phyloP scores from a whole-genome alignment of 2,329 filamentous ascomycete species.

The Sporothrix brasiliensis region DNA sequence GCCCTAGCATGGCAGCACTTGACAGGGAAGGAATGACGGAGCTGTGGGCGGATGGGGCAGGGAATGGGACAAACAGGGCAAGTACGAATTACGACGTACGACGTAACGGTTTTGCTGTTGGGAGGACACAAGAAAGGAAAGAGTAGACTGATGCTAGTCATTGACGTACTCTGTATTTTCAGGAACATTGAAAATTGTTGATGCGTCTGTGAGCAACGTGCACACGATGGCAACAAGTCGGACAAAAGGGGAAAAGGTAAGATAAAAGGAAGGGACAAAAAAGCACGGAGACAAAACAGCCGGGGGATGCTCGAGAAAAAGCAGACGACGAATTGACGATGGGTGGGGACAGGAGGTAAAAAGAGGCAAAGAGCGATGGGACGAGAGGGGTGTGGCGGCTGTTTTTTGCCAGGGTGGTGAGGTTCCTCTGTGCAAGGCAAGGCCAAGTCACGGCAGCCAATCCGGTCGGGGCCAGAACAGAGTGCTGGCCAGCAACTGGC shows the following conservation, averaged over 20 bases:
- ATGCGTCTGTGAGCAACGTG: neutral
- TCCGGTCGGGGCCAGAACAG: conserved; percentile 29
- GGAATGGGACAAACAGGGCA: conserved; percentile 4
- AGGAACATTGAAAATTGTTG: neutral
- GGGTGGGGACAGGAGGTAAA: conserved; percentile 27
- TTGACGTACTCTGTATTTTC: neutral
- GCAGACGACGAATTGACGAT: conserved; percentile 33
- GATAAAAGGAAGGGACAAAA: neutral
- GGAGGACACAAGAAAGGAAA: neutral
- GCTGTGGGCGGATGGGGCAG: conserved; percentile 24
- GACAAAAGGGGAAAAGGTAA: too few species aligned
- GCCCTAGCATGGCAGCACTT: neutral
- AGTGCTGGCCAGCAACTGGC: conserved; percentile 26
- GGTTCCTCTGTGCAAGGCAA: conserved; percentile 18
- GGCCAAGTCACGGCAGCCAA: conserved; percentile 23
- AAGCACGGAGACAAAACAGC: conserved; percentile 16
- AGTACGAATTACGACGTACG: too few species aligned
- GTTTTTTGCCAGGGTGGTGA: conserved; percentile 6
- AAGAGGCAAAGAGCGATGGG: conserved; percentile 27
- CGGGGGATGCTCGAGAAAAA: conserved; percentile 28
- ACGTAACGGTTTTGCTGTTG: neutral
- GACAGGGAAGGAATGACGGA: conserved; percentile 25
- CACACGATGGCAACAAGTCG: neutral
- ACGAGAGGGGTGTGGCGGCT: conserved; percentile 26
- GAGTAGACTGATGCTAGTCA: conserved; percentile 3